Evolutionary conservation across 139 green algal genomes (phyloP).

Genomic region (Volvox reticuliferus): DNA sequence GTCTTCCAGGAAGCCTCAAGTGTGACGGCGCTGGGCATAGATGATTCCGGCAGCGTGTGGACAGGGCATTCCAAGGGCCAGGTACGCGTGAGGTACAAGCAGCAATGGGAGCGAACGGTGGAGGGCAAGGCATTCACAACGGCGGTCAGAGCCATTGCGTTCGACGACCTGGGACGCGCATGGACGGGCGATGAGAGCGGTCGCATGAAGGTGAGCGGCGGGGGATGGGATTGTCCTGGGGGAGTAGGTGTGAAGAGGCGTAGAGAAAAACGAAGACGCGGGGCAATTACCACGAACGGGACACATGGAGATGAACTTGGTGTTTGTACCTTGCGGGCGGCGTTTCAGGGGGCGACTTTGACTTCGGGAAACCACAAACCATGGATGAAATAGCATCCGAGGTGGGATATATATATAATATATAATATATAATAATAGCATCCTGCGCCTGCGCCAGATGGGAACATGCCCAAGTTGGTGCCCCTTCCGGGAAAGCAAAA

Average conservation of each 20-base stretch:
- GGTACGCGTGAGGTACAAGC: conserved; percentile 49
- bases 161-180: conserved; percentile 50
- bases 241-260: background rate
- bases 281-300: no score
- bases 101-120: conserved; percentile 47
- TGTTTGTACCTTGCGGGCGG: no score
- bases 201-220: conserved; percentile 42
- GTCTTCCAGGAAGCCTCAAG: conserved; percentile 33
- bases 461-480: no score
- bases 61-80: conserved; percentile 59
- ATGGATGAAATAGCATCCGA: no score
- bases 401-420: no score
- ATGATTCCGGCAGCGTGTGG: conserved; percentile 62
- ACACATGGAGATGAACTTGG: no score
- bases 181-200: conserved; percentile 61
- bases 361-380: no score
- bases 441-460: no score
- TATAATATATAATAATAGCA: no score
- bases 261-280: no score
- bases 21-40: conserved; percentile 53
- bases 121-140: conserved; percentile 53
- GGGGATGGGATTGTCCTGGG: background rate
- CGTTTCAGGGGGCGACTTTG: no score
- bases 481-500: no score
- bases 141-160: conserved; percentile 46